A percentile compares a stretch with the other conserved stretches of the same genome.
phyloP scores from a whole-genome alignment of 768 basidiomycete species.

The Termitomyces titanicus region DNA sequence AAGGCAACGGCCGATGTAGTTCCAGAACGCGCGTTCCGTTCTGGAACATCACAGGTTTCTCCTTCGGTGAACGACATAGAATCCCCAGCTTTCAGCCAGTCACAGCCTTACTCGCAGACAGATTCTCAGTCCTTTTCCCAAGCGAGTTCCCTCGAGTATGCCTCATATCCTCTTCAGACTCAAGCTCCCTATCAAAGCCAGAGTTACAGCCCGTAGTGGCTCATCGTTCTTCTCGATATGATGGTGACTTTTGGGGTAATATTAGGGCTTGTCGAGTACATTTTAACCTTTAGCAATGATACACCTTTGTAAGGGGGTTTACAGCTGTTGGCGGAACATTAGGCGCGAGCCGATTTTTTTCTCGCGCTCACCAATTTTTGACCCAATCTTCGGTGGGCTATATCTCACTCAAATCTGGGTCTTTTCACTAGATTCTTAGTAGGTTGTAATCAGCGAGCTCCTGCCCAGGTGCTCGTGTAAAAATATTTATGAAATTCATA shows the following conservation, averaged over 20 bases:
- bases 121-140: conserved; percentile 19
- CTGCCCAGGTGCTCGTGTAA: too few species aligned
- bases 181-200: conserved; percentile 56
- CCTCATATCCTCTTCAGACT: conserved; percentile 42
- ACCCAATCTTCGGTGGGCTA: too few species aligned
- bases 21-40: conserved; percentile 18
- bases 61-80: conserved; percentile 5
- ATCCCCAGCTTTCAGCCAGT: background rate
- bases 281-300: background rate
- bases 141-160: conserved; percentile 17
- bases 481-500: too few species aligned
- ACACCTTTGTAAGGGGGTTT: too few species aligned
- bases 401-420: too few species aligned
- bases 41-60: conserved; percentile 23
- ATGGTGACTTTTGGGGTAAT: background rate
- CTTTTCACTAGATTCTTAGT: too few species aligned
- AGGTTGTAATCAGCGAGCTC: too few species aligned
- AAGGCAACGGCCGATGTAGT: background rate
- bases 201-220: conserved; percentile 26
- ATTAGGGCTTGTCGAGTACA: background rate
- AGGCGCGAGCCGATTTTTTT: background rate
- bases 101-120: conserved; percentile 9
- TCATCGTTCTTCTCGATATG: background rate
- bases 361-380: too few species aligned
- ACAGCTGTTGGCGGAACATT: background rate